These are phyloP conservation scores for Rutstroemia sp. DNA, from an alignment of 2,329 filamentous ascomycete species.

Conservation along the genomic window DNA sequence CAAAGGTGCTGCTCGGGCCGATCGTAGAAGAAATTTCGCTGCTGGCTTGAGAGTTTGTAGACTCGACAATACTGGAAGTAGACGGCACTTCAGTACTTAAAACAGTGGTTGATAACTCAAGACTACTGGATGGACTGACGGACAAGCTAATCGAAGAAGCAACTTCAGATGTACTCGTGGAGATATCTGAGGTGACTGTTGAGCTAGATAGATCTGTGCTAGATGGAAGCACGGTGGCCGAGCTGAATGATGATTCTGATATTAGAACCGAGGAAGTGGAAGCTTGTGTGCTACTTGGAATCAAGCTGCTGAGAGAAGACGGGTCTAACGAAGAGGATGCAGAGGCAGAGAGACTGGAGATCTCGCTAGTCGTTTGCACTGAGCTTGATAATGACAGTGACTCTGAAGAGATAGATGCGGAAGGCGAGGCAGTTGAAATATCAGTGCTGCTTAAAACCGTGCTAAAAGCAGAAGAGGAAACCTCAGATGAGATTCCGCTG, in stretches of 20 bases:
- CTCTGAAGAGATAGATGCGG: no score
- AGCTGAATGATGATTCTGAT: not conserved
- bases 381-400: no score
- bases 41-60: not conserved
- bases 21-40: not conserved
- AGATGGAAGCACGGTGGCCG: not conserved
- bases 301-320: no score
- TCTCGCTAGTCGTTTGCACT: no score
- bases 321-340: no score
- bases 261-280: not conserved
- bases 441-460: not conserved
- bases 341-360: no score
- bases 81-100: not conserved
- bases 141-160: not conserved
- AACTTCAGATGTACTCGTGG: no score
- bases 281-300: no score
- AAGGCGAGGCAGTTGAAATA: no score
- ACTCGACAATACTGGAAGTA: not conserved
- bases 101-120: not conserved
- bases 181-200: no score
- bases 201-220: not conserved
- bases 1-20: not conserved
- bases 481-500: not conserved
- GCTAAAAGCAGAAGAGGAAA: not conserved
- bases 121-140: not conserved